These are phyloP conservation scores for Penicillium sp. DNA, from an alignment of 2,329 filamentous ascomycete species.

Conservation along the genomic window DNA sequence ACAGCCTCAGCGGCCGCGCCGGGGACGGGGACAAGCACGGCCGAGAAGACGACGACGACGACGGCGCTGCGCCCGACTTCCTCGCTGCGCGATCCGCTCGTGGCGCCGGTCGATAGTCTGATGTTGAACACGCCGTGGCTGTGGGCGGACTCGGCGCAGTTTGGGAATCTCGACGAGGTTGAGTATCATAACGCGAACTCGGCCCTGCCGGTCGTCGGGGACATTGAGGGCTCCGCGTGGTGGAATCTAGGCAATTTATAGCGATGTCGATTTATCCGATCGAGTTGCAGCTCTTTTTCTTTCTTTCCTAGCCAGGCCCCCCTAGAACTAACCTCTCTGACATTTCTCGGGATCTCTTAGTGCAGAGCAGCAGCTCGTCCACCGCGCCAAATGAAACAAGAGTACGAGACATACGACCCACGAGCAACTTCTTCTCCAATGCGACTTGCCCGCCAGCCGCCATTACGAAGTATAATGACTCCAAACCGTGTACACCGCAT, in stretches of 20 bases:
- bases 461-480: too few relatives aligned
- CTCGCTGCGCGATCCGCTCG: conserved; percentile 29
- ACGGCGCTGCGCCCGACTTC: conserved; percentile 1
- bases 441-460: background rate
- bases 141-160: conserved; percentile 39
- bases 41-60: background rate
- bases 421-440: background rate
- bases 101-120: conserved; percentile 40
- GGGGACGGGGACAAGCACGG: too few relatives aligned
- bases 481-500: background rate
- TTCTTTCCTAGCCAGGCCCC: too few relatives aligned
- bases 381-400: background rate
- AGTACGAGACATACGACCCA: too few relatives aligned
- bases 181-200: conserved; percentile 33
- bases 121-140: conserved; percentile 44
- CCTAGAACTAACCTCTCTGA: too few relatives aligned
- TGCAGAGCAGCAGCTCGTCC: background rate
- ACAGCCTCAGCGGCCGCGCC: background rate
- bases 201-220: conserved; percentile 31
- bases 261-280: background rate
- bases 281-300: background rate
- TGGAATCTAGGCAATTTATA: conserved; percentile 42
- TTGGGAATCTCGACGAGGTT: conserved; percentile 38
- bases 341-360: background rate
- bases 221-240: conserved; percentile 40